Conservation (phyloP, 805 yeast species). For the Cyberlindnera xylosilytica region DNA sequence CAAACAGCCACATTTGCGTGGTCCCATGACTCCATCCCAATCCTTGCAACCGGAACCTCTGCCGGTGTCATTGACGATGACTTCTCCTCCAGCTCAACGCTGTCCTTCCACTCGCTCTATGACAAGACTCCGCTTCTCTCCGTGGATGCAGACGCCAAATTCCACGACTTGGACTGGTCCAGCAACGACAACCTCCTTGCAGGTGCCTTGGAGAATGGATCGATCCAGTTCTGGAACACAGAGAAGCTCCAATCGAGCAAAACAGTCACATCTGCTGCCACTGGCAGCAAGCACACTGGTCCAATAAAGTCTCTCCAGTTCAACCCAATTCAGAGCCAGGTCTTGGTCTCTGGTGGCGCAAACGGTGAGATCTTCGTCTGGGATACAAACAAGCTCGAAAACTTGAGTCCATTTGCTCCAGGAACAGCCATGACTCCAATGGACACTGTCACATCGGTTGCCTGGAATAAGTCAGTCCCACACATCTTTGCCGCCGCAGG, state of each 20-base stretch:
- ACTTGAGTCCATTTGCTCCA: conserved; percentile 52
- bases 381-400: conserved; percentile 71
- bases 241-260: conserved; percentile 41
- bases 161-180: conserved; percentile 86
- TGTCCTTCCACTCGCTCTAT: conserved; percentile 73
- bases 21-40: conserved; percentile 75
- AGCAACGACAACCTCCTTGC: conserved; percentile 63
- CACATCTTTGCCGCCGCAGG: conserved; percentile 93
- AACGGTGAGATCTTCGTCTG: conserved; percentile 86
- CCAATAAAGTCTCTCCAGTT: conserved; percentile 72
- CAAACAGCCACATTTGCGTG: conserved; percentile 95
- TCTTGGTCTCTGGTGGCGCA: conserved; percentile 85
- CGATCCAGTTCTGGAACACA: conserved; percentile 75
- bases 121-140: conserved; percentile 40
- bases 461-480: conserved; percentile 83
- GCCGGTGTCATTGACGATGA: conserved; percentile 93
- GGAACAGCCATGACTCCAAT: conserved; percentile 76
- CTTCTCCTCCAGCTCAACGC: conserved; percentile 72
- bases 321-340: conserved; percentile 67
- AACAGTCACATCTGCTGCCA: conserved; percentile 48
- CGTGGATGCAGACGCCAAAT: conserved; percentile 52
- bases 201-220: conserved; percentile 86
- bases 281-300: conserved; percentile 59
- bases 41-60: conserved; percentile 87
- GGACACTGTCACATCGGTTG: conserved; percentile 75